Evolutionary conservation across 805 yeast species (phyloP).

Genomic region (Candida stauntonica): DNA sequence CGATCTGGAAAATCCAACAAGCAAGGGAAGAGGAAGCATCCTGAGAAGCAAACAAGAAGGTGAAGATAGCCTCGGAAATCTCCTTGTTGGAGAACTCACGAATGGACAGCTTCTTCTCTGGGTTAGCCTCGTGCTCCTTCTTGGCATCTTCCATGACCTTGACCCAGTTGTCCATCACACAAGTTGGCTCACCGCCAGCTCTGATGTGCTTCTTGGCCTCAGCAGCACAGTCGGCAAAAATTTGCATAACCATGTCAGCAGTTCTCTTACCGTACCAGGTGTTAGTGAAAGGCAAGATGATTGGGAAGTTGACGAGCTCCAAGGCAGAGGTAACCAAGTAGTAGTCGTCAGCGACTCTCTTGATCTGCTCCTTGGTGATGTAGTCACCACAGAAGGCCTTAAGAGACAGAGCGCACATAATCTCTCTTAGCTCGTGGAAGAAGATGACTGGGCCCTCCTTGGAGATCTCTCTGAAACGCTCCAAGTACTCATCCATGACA

Average conservation of each 20-base stretch:
- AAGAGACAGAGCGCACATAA: constrained; percentile 89
- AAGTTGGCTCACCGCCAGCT: constrained; percentile 70
- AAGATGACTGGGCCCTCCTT: constrained; percentile 66
- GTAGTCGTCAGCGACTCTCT: constrained; percentile 86
- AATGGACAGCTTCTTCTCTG: constrained; percentile 54
- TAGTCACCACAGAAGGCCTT: constrained; percentile 95
- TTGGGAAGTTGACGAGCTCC: constrained; percentile 96
- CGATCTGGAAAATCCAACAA: constrained; percentile 96
- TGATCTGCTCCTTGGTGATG: constrained; percentile 87
- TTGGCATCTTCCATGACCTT: constrained; percentile 73
- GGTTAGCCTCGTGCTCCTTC: constrained; percentile 41
- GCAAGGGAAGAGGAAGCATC: constrained; percentile 97
- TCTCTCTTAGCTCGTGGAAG: constrained; percentile 93
- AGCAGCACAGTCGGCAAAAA: constrained; percentile 84
- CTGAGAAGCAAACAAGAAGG: constrained; percentile 95
- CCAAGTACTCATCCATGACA: constrained; percentile 78
- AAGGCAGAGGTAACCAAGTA: constrained; percentile 91
- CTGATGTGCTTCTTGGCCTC: constrained; percentile 79
- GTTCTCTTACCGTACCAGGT: constrained; percentile 96
- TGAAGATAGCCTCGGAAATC: constrained; percentile 93
- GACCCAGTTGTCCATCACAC: constrained; percentile 97
- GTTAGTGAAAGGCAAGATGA: constrained; percentile 91
- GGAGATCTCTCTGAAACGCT: constrained; percentile 53
- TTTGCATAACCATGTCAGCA: constrained; percentile 91
- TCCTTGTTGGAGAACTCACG: constrained; percentile 87